Evolutionary conservation across 805 yeast genomes (phyloP), one percentile per base, ranked within the genome.

Genomic region (Ascoidea rubescens): DNA sequence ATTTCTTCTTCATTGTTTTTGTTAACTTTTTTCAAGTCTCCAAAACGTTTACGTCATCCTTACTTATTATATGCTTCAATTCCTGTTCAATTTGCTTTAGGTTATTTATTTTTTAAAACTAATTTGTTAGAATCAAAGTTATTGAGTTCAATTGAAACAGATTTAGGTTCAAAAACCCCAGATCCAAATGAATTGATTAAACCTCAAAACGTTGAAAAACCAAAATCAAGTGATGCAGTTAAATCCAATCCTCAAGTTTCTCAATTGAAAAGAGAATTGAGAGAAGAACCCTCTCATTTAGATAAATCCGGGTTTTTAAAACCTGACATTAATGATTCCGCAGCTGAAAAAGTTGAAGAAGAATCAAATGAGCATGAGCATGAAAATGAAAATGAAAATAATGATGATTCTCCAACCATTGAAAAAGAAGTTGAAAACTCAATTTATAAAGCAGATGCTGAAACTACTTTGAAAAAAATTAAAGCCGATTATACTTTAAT

Each of bases 11-110:
- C 70, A 43, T 68, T 79, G 50, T 79, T 84, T 57, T 67, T 71
- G 37, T 57, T 73, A 56, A 82, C 84, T n/a, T 84, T 73, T 61
- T 67, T 67, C 50, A 71, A 72, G 49, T 79, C 88, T 0, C 79
- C 86, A 21, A 57, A 64, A 5, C 62, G 68, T 44, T 80, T 74
- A 52, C 77, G 77, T 64, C 95, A 85, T 65, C 93, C 93, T 21
- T 85, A 84, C 62, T 72, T 85, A 60, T 60, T 85, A 12, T 85
- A 85, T 62, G 71, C 84, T 49, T 72, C 82, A n/a, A 50, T 77
- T 5, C 77, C 79, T n/a, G 72, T 73, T 37, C 78, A 80, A 7
- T 47, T 70, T 44, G 69, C 79, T 7, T 54, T 67, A n/a, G 61
- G 60, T 2, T 60, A 56, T 47, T 63, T 67, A 52, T 57, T 59